Evolutionary conservation across 768 basidiomycete species (phyloP).

Genomic region (Boletus subparvulus): DNA sequence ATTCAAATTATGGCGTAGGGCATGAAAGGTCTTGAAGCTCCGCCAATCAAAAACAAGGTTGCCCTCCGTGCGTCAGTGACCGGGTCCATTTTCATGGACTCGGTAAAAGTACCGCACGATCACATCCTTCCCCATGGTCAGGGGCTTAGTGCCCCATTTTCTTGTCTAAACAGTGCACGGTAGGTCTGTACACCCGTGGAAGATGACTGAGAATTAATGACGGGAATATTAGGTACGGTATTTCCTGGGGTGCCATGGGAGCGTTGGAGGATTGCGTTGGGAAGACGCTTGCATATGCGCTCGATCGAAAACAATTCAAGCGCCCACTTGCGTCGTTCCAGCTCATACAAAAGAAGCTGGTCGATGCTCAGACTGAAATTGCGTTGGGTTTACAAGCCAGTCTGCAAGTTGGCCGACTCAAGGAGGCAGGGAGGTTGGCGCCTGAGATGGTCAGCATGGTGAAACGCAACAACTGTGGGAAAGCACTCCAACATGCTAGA

Average conservation of each 20-base stretch:
- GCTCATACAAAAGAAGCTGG: constrained; percentile 96
- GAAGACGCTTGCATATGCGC: constrained; percentile 76
- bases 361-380: constrained; percentile 87
- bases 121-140: constrained; percentile 74
- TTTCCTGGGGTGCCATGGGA: constrained; percentile 96
- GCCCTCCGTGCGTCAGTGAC: constrained; percentile 84
- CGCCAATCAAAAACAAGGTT: constrained; percentile 90
- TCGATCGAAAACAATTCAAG: constrained; percentile 88
- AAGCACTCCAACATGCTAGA: constrained; percentile 82
- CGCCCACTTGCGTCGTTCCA: constrained; percentile 93
- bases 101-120: constrained; percentile 72
- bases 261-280: constrained; percentile 89
- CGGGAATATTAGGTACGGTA: constrained; percentile 58
- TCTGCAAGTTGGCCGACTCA: constrained; percentile 81
- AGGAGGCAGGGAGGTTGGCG: constrained; percentile 68
- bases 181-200: constrained; percentile 20
- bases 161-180: constrained; percentile 89
- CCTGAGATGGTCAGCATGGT: constrained; percentile 95
- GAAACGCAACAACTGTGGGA: constrained; percentile 95
- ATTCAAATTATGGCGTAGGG: constrained; percentile 48
- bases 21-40: constrained; percentile 75
- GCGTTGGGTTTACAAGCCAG: constrained; percentile 75
- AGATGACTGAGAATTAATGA: background rate
- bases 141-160: constrained; percentile 85
- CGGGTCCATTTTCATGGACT: constrained; percentile 90